These are phyloP conservation scores for Colletotrichum filicis DNA, from an alignment of 2,329 filamentous ascomycete genomes.

Conservation along the genomic window DNA sequence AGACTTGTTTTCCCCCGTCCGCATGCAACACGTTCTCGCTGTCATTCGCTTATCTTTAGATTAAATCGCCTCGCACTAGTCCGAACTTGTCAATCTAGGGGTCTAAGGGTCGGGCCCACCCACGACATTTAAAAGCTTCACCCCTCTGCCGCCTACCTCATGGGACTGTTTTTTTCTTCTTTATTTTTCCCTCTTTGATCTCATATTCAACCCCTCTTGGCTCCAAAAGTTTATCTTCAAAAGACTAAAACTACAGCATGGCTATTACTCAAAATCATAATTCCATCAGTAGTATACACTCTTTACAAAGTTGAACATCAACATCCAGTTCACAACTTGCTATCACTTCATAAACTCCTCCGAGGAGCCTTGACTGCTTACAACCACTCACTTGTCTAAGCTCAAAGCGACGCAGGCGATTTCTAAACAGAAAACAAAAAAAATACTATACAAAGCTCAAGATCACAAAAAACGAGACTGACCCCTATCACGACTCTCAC, in stretches of 20 bases:
- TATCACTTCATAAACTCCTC: background rate
- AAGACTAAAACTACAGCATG: slow-evolving; percentile 10
- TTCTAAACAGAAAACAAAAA: background rate
- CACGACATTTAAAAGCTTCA: slow-evolving; percentile 16
- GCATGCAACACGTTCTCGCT: background rate
- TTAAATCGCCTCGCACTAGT: slow-evolving; percentile 24
- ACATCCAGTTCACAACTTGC: background rate
- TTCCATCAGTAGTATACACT: background rate
- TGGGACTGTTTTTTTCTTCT: background rate
- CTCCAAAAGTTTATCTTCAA: background rate
- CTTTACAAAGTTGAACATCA: slow-evolving; percentile 11
- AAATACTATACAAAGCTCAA: background rate
- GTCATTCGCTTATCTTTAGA: slow-evolving; percentile 15
- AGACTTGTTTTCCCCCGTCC: background rate
- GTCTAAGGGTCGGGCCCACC: slow-evolving; percentile 19
- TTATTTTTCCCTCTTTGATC: background rate
- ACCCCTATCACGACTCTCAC: background rate
- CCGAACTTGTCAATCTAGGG: slow-evolving; percentile 11
- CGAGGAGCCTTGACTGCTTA: background rate
- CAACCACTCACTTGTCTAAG: background rate
- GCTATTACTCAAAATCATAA: background rate
- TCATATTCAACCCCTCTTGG: background rate
- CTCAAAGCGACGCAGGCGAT: background rate
- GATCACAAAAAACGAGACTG: background rate
- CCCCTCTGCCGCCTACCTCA: slow-evolving; percentile 8